phyloP scores from a whole-genome alignment of 495 filamentous ascomycete genomes.

The Aspergillus sclerotiicarbonarius region DNA sequence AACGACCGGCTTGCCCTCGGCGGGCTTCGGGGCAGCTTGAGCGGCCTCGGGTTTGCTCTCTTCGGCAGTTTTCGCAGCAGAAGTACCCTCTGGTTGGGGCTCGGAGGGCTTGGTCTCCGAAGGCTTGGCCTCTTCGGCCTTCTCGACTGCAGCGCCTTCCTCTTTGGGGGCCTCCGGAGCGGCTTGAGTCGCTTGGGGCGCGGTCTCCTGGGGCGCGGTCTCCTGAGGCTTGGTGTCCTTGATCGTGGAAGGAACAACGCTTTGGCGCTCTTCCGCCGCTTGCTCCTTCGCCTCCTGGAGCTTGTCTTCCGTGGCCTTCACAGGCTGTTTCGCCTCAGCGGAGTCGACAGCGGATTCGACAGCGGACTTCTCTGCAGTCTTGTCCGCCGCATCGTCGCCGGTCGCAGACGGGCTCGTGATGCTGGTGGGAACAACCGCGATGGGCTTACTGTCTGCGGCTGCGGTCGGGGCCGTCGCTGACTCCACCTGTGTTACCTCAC shows the following conservation, averaged over 20 bases:
- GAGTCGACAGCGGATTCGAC: too few relatives aligned
- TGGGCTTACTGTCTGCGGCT: constrained; percentile 1
- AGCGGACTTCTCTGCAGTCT: neutral
- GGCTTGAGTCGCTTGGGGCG: neutral
- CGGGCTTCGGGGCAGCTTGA: constrained; percentile 13
- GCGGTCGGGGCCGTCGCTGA: constrained; percentile 3
- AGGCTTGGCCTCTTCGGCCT: constrained; percentile 11
- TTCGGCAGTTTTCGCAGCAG: neutral
- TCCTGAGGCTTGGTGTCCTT: constrained; percentile 1
- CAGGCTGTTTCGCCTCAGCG: neutral
- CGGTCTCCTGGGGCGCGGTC: neutral
- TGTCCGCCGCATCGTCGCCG: neutral
- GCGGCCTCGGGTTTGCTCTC: constrained; percentile 8
- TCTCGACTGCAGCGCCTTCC: neutral
- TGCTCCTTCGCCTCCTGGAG: constrained; percentile 3
- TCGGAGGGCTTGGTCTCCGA: constrained; percentile 6
- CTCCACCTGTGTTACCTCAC: constrained; percentile 2
- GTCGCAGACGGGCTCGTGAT: neutral
- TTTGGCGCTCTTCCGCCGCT: neutral
- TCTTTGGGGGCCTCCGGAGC: neutral
- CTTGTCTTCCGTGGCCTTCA: constrained; percentile 1
- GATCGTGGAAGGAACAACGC: neutral
- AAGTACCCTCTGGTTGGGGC: neutral
- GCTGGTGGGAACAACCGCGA: neutral
- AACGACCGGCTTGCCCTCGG: constrained; percentile 12